Conservation (phyloP, 1,284 basidiomycete species). For the Trametes polyzona region DNA sequence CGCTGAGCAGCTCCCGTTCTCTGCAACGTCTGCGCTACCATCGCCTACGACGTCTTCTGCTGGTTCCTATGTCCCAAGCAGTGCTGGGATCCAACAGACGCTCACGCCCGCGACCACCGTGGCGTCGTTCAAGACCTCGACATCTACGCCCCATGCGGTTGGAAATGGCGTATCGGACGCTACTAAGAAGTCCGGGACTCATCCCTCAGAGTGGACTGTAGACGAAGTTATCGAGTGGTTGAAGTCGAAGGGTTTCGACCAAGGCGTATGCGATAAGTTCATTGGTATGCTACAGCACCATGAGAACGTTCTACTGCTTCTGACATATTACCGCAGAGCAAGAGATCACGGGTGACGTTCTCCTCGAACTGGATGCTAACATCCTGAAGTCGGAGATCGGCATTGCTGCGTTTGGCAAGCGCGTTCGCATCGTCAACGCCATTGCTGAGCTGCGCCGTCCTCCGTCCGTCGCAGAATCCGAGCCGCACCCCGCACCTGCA, state of each 20-base stretch:
- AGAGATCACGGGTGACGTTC: slow-evolving; percentile 97
- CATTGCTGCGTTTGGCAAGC: slow-evolving; percentile 92
- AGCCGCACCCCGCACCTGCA: slow-evolving; percentile 23
- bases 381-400: slow-evolving; percentile 96
- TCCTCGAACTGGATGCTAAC: slow-evolving; percentile 92
- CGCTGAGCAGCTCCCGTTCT: slow-evolving; percentile 21
- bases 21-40: slow-evolving; percentile 30
- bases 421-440: slow-evolving; percentile 92
- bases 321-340: slow-evolving; percentile 65
- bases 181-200: slow-evolving; percentile 31
- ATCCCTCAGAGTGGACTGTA: slow-evolving; percentile 82
- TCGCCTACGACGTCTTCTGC: slow-evolving; percentile 44
- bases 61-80: slow-evolving; percentile 31
- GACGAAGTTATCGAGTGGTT: slow-evolving; percentile 94
- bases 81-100: slow-evolving; percentile 32
- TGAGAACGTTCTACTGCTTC: not conserved
- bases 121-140: slow-evolving; percentile 25
- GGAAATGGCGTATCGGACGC: slow-evolving; percentile 9
- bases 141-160: slow-evolving; percentile 8
- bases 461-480: slow-evolving; percentile 47
- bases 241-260: slow-evolving; percentile 83
- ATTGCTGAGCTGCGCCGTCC: slow-evolving; percentile 87
- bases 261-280: slow-evolving; percentile 84
- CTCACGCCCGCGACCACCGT: slow-evolving; percentile 34
- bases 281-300: slow-evolving; percentile 56